Evolutionary conservation across 2,329 filamentous ascomycete species (phyloP), one percentile per base, ranked within the genome.

Genomic region (Daldinia sp.): DNA sequence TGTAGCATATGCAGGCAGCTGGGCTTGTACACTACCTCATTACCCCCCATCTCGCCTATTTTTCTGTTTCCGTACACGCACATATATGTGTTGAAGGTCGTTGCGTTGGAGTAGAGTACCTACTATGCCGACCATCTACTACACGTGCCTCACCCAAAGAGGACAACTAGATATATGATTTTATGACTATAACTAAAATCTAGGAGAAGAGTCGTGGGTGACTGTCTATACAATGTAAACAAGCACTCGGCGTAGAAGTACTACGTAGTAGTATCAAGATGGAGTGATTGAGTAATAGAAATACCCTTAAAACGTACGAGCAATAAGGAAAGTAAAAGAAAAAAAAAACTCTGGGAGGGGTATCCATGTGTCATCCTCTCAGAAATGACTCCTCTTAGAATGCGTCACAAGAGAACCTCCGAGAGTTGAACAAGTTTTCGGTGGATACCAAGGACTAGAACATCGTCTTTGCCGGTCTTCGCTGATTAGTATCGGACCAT

Each of bases 341-440:
- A 37, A 48, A 37, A 48, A 20, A 33, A 30, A 18, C 12, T 30
- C 42, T 54, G 30, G 48, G 20, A 48, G 61, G 63, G 60, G 51
- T 64, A 63, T 54, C 51, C 56, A 54, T 68, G 65, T 65, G 68
- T 70, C 68, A 70, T 68, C 33, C 20, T 28, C 51, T 26, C n/a
- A 37, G 35, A 15, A 59, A 58, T 68, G 65, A 68, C 68, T 65
- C 65, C 63, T 70, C 62, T 59, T 26, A 10, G 48, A 60, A 66
- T 68, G 65, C 68, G 59, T 68, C 68, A 70, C 65, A 44, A 67
- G 58, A 64, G 51, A 51, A 33, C 63, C 46, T 63, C 53, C 44
- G 50, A 58, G 37, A 48, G 42, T 64, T 28, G 65, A 59, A 68
- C 59, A 68, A 65, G 61, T 68, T 65, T 70, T 68, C 56, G 61